Evolutionary conservation across 208 protist genomes (phyloP).

Genomic region (Leishmania guyanensis): DNA sequence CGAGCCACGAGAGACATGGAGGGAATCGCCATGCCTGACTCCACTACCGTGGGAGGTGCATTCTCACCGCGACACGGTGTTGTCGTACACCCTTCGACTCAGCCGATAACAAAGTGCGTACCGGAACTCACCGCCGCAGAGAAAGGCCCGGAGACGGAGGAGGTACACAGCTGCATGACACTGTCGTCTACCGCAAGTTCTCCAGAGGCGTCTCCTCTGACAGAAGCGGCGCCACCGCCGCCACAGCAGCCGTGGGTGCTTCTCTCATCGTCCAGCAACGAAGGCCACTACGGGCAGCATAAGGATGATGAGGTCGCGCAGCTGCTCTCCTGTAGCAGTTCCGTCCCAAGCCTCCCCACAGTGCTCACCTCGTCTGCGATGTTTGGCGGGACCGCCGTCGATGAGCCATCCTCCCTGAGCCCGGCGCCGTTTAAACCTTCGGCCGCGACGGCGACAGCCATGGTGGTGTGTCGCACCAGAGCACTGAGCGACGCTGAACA

Average conservation of each 20-base stretch:
- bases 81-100: background rate
- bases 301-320: background rate
- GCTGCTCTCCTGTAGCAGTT: conserved; percentile 2
- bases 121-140: background rate
- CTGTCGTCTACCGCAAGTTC: conserved; percentile 21
- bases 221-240: background rate
- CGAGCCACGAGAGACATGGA: background rate
- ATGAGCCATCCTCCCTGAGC: background rate
- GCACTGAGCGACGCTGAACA: background rate
- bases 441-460: background rate
- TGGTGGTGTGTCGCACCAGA: background rate
- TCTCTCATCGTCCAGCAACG: conserved; percentile 3
- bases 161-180: conserved; percentile 29
- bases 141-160: conserved; percentile 13
- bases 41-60: background rate
- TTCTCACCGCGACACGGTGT: background rate
- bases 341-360: background rate
- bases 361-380: background rate
- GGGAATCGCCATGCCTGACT: background rate
- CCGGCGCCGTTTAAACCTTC: conserved; percentile 5
- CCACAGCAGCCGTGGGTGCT: background rate
- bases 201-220: background rate
- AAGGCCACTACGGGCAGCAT: background rate
- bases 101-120: background rate
- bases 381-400: background rate